Evolutionary conservation across 1,284 basidiomycete genomes (phyloP), one percentile per base, ranked within the genome.

Genomic region (Golubevia pallescens): DNA sequence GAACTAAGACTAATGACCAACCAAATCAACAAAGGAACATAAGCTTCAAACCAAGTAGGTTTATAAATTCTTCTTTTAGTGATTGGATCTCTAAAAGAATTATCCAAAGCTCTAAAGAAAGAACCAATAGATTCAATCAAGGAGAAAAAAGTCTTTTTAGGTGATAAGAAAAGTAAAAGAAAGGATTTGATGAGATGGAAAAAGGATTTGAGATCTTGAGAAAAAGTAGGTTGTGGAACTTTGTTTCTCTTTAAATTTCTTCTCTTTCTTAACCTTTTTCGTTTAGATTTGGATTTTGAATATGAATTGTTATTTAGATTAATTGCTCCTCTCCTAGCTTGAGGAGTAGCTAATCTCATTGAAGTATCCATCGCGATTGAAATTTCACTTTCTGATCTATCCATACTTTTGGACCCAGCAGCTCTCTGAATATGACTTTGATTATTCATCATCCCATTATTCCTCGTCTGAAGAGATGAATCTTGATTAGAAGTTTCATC

Each of bases 21-120:
- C 85, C 85, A 86, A 62, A 86, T 80, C 32, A 86, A 66, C 32
- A 86, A 70, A 16, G 85, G 85, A 19, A 84, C 67, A 60, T 85
- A 86, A 3, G 85, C 85, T 42, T 73, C 74, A 20, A 86, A 62
- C 79, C 85, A 83, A 19, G 70, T 68, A 2, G 85, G 85, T 19
- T 57, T 85, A n/a, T n/a, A n/a, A n/a, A n/a, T 68, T 14, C 81
- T 66, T 67, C 68, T 38, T 38, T 76, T 74, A 20, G 79, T 81
- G 4, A 67, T 63, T 2, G 80, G 79, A 60, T 84, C 71, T 10
- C 82, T 66, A 58, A 84, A 84, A 6, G 82, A 69, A 19, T 78
- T 68, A 66, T 83, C 79, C 42, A 75, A 70, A n/a, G 16, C 61
- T 70, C 59, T 73, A 67, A 8, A 64, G 62, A 53, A 71, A 70